A percentile compares a stretch with the other conserved stretches of the same genome.
These are phyloP conservation scores for Gigaspora rosea DNA, from an alignment of 192 early-diverging fungal species.

Conservation along the genomic window DNA sequence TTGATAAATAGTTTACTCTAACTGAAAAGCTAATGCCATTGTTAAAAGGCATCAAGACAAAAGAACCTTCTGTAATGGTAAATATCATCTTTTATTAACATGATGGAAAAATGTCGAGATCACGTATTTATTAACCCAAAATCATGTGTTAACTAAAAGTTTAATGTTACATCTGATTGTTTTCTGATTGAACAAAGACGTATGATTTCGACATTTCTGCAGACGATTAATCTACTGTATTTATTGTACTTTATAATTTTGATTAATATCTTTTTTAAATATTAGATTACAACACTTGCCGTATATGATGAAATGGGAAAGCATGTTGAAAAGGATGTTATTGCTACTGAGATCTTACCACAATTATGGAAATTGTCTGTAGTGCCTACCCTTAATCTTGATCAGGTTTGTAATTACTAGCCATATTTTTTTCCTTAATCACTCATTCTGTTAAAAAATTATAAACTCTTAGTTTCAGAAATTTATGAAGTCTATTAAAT, in stretches of 20 bases:
- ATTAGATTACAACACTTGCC: conserved; percentile 70
- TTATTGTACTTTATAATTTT: not conserved
- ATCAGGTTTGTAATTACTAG: conserved; percentile 52
- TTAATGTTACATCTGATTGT: not conserved
- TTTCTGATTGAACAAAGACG: no score
- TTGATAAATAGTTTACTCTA: conserved; percentile 51
- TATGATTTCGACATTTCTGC: no score
- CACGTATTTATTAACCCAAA: not conserved
- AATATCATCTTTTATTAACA: not conserved
- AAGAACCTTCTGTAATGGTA: conserved; percentile 76
- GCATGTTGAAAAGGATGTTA: conserved; percentile 68
- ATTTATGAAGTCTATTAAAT: conserved; percentile 62
- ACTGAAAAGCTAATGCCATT: conserved; percentile 78
- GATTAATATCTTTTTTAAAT: not conserved
- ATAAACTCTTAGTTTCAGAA: conserved; percentile 52
- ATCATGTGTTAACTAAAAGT: not conserved
- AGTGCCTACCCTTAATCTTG: conserved; percentile 66
- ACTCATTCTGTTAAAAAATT: not conserved
- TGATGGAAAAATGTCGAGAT: no score
- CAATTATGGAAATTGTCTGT: conserved; percentile 77
- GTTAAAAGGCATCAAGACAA: conserved; percentile 71
- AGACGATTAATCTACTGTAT: no score
- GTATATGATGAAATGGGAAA: conserved; percentile 81
- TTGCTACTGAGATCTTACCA: conserved; percentile 76
- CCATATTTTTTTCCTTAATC: not conserved